A percentile compares a stretch with the other conserved stretches of the same genome.
Evolutionary conservation across 2,329 filamentous ascomycete genomes (phyloP).

Genomic region (Colletotrichum nymphaeae): DNA sequence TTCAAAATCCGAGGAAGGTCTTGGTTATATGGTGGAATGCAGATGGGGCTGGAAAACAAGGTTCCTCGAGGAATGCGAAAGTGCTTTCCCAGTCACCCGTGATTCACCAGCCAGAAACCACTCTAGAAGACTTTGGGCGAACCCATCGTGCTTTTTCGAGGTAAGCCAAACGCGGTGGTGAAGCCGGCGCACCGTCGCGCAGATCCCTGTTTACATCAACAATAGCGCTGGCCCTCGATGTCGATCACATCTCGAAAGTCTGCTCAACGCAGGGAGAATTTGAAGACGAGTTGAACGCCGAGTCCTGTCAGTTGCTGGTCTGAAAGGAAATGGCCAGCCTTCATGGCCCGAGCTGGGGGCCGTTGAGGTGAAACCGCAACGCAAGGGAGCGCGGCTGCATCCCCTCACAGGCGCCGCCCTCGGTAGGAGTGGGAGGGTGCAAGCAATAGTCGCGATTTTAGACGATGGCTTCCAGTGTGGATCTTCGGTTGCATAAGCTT

Average conservation of each 20-base stretch:
- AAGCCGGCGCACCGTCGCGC: conserved; percentile 19
- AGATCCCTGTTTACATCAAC: conserved; percentile 9
- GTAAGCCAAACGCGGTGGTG: conserved; percentile 4
- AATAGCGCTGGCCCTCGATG: conserved; percentile 12
- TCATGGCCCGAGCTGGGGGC: background rate
- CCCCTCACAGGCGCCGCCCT: background rate
- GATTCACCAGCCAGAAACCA: background rate
- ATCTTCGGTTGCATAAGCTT: background rate
- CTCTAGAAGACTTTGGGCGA: background rate
- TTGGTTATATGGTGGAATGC: conserved; percentile 33
- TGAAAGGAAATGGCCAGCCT: background rate
- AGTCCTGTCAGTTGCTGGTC: background rate
- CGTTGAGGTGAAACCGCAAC: conserved; percentile 4
- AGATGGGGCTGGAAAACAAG: background rate
- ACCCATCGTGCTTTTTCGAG: conserved; percentile 9
- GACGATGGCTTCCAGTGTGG: background rate
- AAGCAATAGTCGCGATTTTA: background rate
- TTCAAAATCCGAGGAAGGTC: background rate
- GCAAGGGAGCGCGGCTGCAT: background rate
- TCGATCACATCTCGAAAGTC: conserved; percentile 20
- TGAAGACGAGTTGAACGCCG: background rate
- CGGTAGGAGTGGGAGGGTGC: background rate
- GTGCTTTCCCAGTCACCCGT: background rate
- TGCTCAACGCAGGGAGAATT: background rate
- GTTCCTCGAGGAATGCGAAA: conserved; percentile 8